Evolutionary conservation across 306 rosid genomes (phyloP).

Genomic region (apple (Malus domestica)): ASM211411v1 NC_041803.1:17103501-17104000

Average conservation of each 20-base stretch:
- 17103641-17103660: conserved; percentile 66
- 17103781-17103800: conserved; percentile 94
- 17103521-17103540: background rate
- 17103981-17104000: conserved; percentile 65
- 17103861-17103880: conserved; percentile 6
- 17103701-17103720: conserved; percentile 60
- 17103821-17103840: conserved; percentile 54
- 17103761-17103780: conserved; percentile 97
- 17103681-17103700: conserved; percentile 68
- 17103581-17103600: conserved; percentile 6
- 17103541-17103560: background rate
- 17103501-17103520: conserved; percentile 28
- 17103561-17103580: conserved; percentile 1
- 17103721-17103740: conserved; percentile 47
- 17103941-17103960: conserved; percentile 9
- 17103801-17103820: conserved; percentile 88
- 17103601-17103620: conserved; percentile 19
- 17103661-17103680: conserved; percentile 93
- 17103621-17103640: conserved; percentile 79
- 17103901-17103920: conserved; percentile 6
- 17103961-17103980: conserved; percentile 78
- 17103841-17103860: conserved; percentile 10
- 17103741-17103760: conserved; percentile 75
- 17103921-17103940: background rate
- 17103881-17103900: conserved; percentile 5